Evolutionary conservation across 345 rosid genomes (phyloP).

Genomic region (Hypericum androsaemum): DNA sequence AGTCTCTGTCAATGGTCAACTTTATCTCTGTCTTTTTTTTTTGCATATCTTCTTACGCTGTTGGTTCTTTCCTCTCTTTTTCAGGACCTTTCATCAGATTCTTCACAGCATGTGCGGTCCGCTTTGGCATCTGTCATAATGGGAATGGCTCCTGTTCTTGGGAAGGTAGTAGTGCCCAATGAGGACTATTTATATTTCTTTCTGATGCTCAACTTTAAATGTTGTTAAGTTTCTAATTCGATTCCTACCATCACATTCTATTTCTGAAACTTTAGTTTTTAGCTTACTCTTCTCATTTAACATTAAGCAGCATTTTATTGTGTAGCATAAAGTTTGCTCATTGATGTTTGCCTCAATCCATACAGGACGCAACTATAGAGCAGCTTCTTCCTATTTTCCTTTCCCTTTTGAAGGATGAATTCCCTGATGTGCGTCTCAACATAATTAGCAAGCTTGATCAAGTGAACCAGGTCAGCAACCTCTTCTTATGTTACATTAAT

Average conservation of each 20-base stretch:
- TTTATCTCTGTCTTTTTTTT: too few species aligned
- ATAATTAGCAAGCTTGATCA: constrained; percentile 97
- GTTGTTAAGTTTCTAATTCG: too few species aligned
- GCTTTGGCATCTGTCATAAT: constrained; percentile 96
- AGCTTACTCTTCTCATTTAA: too few species aligned
- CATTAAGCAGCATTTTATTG: not conserved
- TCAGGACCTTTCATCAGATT: constrained; percentile 90
- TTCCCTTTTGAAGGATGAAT: constrained; percentile 88
- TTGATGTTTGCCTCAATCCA: constrained; percentile 8
- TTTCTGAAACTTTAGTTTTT: too few species aligned
- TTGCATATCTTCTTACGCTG: not conserved
- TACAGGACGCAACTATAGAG: constrained; percentile 85
- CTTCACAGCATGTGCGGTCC: constrained; percentile 96
- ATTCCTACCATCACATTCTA: too few species aligned
- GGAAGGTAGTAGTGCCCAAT: constrained; percentile 25
- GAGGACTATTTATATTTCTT: too few species aligned
- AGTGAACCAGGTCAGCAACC: constrained; percentile 71
- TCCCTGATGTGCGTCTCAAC: constrained; percentile 93
- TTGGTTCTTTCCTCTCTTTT: constrained; percentile 12
- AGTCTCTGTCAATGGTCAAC: too few species aligned
- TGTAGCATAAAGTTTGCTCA: not conserved
- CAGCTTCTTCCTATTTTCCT: constrained; percentile 98
- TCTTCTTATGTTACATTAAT: too few species aligned
- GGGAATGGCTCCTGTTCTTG: constrained; percentile 96
- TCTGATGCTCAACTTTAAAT: too few species aligned